Evolutionary conservation across 2,329 filamentous ascomycete species (phyloP).

Genomic region (Trichoderma asperellum): DNA sequence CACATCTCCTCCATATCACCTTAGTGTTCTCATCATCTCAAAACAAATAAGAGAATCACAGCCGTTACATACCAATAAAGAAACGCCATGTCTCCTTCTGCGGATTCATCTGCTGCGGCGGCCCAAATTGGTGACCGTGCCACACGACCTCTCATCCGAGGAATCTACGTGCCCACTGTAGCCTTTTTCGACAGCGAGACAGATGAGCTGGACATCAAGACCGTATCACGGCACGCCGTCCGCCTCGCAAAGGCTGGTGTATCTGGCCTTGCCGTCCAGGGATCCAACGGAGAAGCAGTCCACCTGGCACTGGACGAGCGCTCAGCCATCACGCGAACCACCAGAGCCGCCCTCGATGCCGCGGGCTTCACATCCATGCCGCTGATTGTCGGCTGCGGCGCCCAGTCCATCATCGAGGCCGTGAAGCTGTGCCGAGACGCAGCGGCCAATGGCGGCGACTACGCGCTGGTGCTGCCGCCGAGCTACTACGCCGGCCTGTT

Average conservation of each 20-base stretch:
- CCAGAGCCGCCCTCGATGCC: conserved; percentile 67
- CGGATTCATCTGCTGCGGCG: conserved; percentile 28
- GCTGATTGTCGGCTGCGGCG: conserved; percentile 75
- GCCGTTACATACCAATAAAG: background rate
- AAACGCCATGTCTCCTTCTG: conserved; percentile 26
- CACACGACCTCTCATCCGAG: conserved; percentile 49
- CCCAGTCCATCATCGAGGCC: conserved; percentile 73
- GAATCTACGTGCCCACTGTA: conserved; percentile 74
- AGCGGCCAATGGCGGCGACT: conserved; percentile 70
- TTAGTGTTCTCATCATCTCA: background rate
- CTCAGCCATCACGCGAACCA: conserved; percentile 68
- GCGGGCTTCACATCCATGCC: conserved; percentile 68
- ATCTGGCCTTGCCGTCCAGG: conserved; percentile 74
- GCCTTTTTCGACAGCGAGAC: conserved; percentile 70
- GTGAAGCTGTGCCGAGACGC: conserved; percentile 72
- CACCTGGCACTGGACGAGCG: conserved; percentile 75
- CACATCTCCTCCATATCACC: background rate
- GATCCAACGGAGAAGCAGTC: conserved; percentile 82
- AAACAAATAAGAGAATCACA: background rate
- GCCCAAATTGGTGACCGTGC: conserved; percentile 9
- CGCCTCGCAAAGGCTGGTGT: conserved; percentile 75
- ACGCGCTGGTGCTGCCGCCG: conserved; percentile 75
- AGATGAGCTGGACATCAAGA: conserved; percentile 68
- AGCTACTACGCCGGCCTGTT: conserved; percentile 75
- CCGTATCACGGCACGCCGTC: conserved; percentile 64